Conservation (phyloP, 305 asterid species). For the Fraxinus floribunda region DNA sequence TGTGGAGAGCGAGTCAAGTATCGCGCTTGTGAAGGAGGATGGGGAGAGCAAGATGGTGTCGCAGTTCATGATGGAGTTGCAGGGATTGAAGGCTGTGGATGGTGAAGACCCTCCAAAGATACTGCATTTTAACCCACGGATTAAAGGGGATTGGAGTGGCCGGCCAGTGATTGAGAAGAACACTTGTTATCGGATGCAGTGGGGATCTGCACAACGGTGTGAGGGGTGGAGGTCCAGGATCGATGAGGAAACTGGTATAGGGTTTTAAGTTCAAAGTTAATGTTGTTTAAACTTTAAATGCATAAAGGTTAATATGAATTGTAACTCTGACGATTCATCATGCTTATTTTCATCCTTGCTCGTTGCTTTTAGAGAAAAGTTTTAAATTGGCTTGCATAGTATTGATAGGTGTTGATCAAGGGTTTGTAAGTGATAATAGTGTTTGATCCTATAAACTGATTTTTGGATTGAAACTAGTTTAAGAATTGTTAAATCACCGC, state of each 20-base stretch:
- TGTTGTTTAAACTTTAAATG: background rate
- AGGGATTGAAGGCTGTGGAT: slow-evolving; percentile 77
- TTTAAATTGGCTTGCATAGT: background rate
- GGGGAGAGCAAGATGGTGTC: slow-evolving; percentile 46
- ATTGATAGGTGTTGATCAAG: slow-evolving; percentile 15
- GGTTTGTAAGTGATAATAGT: slow-evolving; percentile 1
- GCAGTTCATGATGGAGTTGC: slow-evolving; percentile 85
- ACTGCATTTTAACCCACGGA: slow-evolving; percentile 81
- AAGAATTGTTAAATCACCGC: background rate
- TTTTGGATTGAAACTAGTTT: background rate
- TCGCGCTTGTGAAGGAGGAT: slow-evolving; percentile 30
- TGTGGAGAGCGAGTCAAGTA: slow-evolving; percentile 42
- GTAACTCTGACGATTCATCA: background rate
- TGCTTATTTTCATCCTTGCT: background rate
- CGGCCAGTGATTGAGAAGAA: slow-evolving; percentile 75
- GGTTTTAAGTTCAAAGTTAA: slow-evolving; percentile 13
- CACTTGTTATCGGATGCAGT: slow-evolving; percentile 89
- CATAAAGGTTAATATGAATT: background rate
- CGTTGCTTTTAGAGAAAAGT: background rate
- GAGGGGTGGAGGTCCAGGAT: slow-evolving; percentile 81
- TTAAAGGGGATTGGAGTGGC: slow-evolving; percentile 89
- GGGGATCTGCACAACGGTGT: slow-evolving; percentile 84
- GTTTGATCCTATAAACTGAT: slow-evolving; percentile 1
- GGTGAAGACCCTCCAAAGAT: slow-evolving; percentile 92
- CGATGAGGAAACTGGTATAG: slow-evolving; percentile 85